Evolutionary conservation across 208 protist genomes (phyloP).

Genomic region (Spongospora subterranea): DNA sequence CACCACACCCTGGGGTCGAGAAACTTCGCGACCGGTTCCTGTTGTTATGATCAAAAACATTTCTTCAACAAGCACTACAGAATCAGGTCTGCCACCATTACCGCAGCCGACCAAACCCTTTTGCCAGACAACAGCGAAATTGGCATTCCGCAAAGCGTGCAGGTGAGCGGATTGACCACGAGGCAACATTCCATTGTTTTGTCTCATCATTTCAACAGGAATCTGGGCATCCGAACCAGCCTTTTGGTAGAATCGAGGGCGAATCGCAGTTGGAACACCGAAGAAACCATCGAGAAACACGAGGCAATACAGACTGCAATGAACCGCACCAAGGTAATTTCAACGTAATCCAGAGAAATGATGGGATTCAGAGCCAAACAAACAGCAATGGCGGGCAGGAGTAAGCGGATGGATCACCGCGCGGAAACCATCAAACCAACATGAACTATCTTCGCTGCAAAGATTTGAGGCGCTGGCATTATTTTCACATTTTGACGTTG

Average conservation of each 20-base stretch:
- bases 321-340: neutral
- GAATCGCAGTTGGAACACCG: neutral
- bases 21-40: too few relatives aligned
- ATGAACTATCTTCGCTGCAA: neutral
- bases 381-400: neutral
- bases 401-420: neutral
- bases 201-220: neutral
- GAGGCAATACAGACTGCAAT: neutral
- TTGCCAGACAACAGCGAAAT: neutral
- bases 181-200: neutral
- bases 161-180: neutral
- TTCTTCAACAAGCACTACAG: too few relatives aligned
- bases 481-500: neutral
- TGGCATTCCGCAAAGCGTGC: neutral
- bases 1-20: too few relatives aligned
- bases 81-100: neutral
- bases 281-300: slow-evolving; percentile 13
- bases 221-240: neutral
- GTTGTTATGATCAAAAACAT: too few relatives aligned
- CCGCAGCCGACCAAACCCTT: neutral
- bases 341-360: neutral
- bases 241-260: neutral
- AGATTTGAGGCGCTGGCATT: neutral
- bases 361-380: neutral
- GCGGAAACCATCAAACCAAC: neutral